Evolutionary conservation across 2,329 filamentous ascomycete genomes (phyloP), one percentile per base, ranked within the genome.

Genomic region (Emericellopsis cladophorae): DNA sequence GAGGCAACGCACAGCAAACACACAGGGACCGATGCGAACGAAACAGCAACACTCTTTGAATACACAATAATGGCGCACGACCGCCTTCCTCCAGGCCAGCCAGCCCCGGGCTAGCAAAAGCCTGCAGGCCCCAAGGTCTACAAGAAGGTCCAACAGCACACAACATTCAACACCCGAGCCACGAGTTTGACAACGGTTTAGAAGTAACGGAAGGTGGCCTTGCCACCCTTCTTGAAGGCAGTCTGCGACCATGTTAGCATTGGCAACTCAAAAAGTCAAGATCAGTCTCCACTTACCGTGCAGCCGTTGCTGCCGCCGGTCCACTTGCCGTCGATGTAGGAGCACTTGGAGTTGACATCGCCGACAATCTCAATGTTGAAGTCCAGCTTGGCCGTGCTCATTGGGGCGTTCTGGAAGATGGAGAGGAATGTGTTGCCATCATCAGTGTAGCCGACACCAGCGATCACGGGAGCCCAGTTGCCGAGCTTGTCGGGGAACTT

Each of bases 401-500:
- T 93, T 5, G 88, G 87, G 45, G 64, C 55, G 68, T 96, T 95
- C 57, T 80, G 79, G 72, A 90, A 87, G 60, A 95, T 76, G 39
- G 85, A 87, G 45, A 95, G 66, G 68, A 77, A 96, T 34, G 82
- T 92, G 46, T 62, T 65, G 55, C 82, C 79, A 52, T 71, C 52
- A 12, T 54, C 60, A 57, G 71, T 75, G 61, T 77, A 75, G 46
- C 89, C 87, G 45, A 88, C 80, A 59, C 90, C 90, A 40, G 95
- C 67, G 66, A 89, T 90, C 52, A 87, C 66, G 24, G 92, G 89
- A 37, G 92, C 81, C 73, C 75, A 95, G 76, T 98, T 95, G 49
- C 92, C 79, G 44, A 77, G 67, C 16, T 70, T 70, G 40, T 74
- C 68, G 32, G 65, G 60, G 50, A 66, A 61, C 15, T 49, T 51